Conservation (phyloP, 805 yeast genomes). For the Candida xyloterini region DNA sequence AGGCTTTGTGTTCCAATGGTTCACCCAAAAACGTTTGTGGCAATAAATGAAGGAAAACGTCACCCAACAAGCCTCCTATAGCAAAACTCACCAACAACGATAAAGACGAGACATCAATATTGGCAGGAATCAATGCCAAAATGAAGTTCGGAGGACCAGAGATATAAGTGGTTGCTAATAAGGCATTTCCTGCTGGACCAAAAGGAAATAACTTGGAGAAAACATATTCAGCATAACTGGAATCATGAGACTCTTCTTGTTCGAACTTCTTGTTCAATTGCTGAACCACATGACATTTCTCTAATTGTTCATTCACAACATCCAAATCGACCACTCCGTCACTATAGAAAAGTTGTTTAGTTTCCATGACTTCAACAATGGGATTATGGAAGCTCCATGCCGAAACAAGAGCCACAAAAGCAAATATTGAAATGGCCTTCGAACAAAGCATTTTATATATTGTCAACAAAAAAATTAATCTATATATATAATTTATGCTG, state of each 20-base stretch:
- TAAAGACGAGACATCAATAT: constrained; percentile 48
- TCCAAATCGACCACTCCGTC: constrained; percentile 45
- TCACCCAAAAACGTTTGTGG: constrained; percentile 67
- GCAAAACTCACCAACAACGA: constrained; percentile 66
- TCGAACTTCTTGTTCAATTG: constrained; percentile 31
- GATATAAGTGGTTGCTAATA: constrained; percentile 61
- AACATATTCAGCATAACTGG: constrained; percentile 34
- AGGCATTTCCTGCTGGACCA: constrained; percentile 59
- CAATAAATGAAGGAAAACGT: constrained; percentile 65
- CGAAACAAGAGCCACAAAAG: neutral
- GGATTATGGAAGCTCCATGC: constrained; percentile 4
- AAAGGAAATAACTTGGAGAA: constrained; percentile 47
- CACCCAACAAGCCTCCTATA: constrained; percentile 73
- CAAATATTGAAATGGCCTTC: constrained; percentile 1
- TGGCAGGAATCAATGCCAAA: constrained; percentile 54
- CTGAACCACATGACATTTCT: constrained; percentile 39
- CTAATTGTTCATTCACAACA: constrained; percentile 29
- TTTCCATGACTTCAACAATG: neutral
- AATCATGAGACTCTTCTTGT: constrained; percentile 9
- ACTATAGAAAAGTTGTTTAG: constrained; percentile 27
- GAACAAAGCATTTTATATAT: constrained; percentile 7
- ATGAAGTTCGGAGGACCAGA: constrained; percentile 63
- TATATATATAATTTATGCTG: constrained; percentile 42
- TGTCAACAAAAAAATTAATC: constrained; percentile 2
- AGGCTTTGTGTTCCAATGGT: constrained; percentile 37